These are phyloP conservation scores for Erysimum pusillum DNA, from an alignment of 441 rosid species.

Conservation along the genomic window DNA sequence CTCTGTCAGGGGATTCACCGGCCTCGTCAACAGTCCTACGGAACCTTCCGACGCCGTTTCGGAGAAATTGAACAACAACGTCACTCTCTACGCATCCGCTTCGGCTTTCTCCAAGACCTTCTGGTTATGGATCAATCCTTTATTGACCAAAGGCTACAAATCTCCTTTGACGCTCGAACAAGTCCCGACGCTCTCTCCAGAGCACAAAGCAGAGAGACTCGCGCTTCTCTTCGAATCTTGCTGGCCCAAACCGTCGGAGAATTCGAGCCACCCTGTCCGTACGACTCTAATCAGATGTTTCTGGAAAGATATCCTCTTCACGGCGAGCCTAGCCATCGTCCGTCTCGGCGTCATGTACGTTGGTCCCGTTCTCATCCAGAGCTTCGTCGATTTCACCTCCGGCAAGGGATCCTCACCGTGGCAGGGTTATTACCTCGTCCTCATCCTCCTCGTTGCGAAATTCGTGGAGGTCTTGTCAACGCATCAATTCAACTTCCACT, in stretches of 20 bases:
- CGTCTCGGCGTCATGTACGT: conserved; percentile 80
- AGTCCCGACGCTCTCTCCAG: conserved; percentile 73
- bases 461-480: conserved; percentile 71
- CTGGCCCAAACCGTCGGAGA: conserved; percentile 80
- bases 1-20: conserved; percentile 72
- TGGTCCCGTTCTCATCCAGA: conserved; percentile 81
- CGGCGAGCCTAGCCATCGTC: conserved; percentile 77
- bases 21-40: conserved; percentile 49
- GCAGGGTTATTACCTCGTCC: conserved; percentile 81
- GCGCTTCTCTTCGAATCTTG: conserved; percentile 60
- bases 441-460: conserved; percentile 72
- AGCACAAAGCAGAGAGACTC: conserved; percentile 80
- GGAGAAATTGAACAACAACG: conserved; percentile 50
- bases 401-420: conserved; percentile 72
- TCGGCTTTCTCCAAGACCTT: conserved; percentile 66
- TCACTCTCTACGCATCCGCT: conserved; percentile 75
- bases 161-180: conserved; percentile 74
- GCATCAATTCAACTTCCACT: conserved; percentile 86
- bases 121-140: conserved; percentile 92
- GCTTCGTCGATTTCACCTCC: conserved; percentile 76
- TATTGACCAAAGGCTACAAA: conserved; percentile 72
- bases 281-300: conserved; percentile 76
- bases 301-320: conserved; percentile 77
- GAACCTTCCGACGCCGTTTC: conserved; percentile 33
- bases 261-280: conserved; percentile 66